phyloP scores from a whole-genome alignment of 208 protist genomes.

The Acanthamoeba quina region DNA sequence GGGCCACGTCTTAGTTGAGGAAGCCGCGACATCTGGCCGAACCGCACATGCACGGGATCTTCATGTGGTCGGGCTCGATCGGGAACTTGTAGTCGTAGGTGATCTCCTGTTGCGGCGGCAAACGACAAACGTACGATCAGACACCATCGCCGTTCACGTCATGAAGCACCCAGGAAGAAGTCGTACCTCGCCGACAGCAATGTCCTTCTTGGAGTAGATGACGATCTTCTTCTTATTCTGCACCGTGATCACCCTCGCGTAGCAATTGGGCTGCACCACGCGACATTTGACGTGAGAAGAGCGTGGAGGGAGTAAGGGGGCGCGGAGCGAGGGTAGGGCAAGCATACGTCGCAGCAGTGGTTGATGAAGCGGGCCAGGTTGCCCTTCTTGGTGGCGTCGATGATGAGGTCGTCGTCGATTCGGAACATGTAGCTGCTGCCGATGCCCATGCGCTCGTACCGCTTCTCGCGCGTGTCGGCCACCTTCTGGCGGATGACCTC shows the following conservation, averaged over 20 bases:
- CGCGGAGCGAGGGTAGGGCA: not conserved
- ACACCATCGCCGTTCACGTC: not conserved
- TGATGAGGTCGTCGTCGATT: slow-evolving; percentile 88
- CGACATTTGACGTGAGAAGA: too few relatives aligned
- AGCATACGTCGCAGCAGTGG: slow-evolving; percentile 90
- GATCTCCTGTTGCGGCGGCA: slow-evolving; percentile 78
- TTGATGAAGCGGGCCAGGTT: slow-evolving; percentile 94
- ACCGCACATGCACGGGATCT: slow-evolving; percentile 91
- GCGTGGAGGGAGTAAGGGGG: too few relatives aligned
- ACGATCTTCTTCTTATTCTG: slow-evolving; percentile 87
- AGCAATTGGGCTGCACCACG: slow-evolving; percentile 88
- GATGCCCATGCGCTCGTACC: slow-evolving; percentile 86
- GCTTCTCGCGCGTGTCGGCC: slow-evolving; percentile 87
- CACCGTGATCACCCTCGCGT: slow-evolving; percentile 86
- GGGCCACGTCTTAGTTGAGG: slow-evolving; percentile 90
- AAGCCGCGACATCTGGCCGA: slow-evolving; percentile 77
- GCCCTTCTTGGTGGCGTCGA: slow-evolving; percentile 92
- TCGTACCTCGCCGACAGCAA: slow-evolving; percentile 86
- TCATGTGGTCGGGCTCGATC: slow-evolving; percentile 86
- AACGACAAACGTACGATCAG: not conserved
- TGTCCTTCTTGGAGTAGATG: slow-evolving; percentile 88
- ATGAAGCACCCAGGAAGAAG: not conserved
- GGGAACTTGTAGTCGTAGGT: slow-evolving; percentile 93
- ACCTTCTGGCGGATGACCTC: slow-evolving; percentile 86
- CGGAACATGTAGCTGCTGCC: slow-evolving; percentile 91